Percentiles rank a stretch among this genome's conserved stretches.
These are phyloP conservation scores for Prunus yedoensis DNA, from an alignment of 331 rosid genomes.

Conservation along the genomic window DNA sequence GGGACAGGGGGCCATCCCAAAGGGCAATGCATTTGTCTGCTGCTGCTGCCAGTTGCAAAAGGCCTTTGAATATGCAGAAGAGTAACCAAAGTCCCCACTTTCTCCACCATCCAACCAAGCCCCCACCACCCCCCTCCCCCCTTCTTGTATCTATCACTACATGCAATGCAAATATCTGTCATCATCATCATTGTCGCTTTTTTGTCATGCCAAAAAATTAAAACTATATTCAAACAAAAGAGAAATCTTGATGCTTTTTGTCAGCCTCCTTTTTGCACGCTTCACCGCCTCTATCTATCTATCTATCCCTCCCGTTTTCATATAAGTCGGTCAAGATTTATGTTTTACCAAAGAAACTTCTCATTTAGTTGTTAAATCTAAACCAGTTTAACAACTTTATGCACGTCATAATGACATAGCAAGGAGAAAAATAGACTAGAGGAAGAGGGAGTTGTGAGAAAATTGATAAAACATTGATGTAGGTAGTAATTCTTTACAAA, in stretches of 20 bases:
- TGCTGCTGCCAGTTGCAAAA: not conserved
- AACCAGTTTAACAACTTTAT: no score
- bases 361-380: no score
- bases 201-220: not conserved
- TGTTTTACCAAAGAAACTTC: no score
- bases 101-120: no score
- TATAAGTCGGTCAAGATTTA: no score
- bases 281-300: constrained; percentile 25
- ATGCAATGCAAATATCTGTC: not conserved
- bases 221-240: not conserved
- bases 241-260: constrained; percentile 25
- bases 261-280: constrained; percentile 67
- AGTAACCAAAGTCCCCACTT: no score
- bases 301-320: not conserved
- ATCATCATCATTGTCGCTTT: not conserved
- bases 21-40: constrained; percentile 26
- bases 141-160: not conserved
- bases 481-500: no score
- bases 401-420: no score
- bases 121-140: constrained; percentile 14
- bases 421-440: no score
- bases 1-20: not conserved
- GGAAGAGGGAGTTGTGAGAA: no score
- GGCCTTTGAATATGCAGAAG: not conserved
- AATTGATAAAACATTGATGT: no score